Evolutionary conservation across 192 early-diverging fungal genomes (phyloP).

Genomic region (Coemansia sp.): DNA sequence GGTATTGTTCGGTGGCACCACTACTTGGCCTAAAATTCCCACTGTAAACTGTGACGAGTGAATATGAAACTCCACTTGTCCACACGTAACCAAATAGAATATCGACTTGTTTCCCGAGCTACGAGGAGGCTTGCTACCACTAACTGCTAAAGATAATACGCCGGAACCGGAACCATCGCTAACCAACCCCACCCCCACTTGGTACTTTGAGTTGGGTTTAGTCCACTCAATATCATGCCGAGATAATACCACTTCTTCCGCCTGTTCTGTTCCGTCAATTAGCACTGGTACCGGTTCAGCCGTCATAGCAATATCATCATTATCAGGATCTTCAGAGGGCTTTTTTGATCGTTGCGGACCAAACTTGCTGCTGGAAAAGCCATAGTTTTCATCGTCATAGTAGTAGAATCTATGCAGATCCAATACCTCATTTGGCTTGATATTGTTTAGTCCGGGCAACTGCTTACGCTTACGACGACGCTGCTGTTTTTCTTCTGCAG

Average conservation of each 20-base stretch:
- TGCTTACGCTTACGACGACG: constrained; percentile 15
- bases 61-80: constrained; percentile 34
- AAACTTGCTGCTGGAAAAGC: constrained; percentile 25
- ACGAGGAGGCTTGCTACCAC: constrained; percentile 30
- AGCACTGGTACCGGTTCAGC: constrained; percentile 13
- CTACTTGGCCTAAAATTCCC: constrained; percentile 40
- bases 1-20: constrained; percentile 32
- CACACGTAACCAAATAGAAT: constrained; percentile 40
- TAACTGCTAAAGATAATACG: constrained; percentile 24
- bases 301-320: constrained; percentile 37
- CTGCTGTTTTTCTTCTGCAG: constrained; percentile 40
- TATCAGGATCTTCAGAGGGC: constrained; percentile 21
- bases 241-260: constrained; percentile 25
- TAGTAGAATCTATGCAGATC: constrained; percentile 38
- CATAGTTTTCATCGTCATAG: constrained; percentile 48
- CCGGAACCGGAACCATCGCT: constrained; percentile 25
- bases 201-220: constrained; percentile 16
- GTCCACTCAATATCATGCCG: constrained; percentile 39
- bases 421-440: constrained; percentile 21
- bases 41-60: constrained; percentile 29
- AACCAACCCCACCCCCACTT: constrained; percentile 25
- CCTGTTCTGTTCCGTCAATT: constrained; percentile 12
- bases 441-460: constrained; percentile 26
- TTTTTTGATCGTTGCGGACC: constrained; percentile 6
- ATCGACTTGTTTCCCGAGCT: constrained; percentile 15